Evolutionary conservation across 169 alveolate species (phyloP).

Genomic region (Prorocentrum cordatum): DNA sequence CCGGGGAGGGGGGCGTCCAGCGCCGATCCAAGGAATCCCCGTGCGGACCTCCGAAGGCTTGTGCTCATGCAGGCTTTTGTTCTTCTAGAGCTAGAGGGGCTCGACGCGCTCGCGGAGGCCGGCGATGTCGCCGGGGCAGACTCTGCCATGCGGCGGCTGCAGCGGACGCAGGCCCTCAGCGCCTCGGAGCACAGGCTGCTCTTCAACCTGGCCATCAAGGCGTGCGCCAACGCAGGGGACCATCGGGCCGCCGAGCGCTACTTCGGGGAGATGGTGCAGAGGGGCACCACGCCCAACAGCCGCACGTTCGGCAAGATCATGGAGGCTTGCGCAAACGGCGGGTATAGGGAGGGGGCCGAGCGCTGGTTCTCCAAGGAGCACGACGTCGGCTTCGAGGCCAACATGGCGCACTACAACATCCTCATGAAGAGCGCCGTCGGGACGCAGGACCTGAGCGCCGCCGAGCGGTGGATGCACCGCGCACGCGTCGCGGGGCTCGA

Average conservation of each 20-base stretch:
- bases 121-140: too few relatives aligned
- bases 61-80: too few relatives aligned
- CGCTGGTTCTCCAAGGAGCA: not conserved
- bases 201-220: not conserved
- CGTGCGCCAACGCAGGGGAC: slow-evolving; percentile 39
- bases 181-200: too few relatives aligned
- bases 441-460: not conserved
- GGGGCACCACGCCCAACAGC: not conserved
- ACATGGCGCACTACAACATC: not conserved
- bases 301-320: slow-evolving; percentile 30
- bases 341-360: not conserved
- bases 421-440: not conserved
- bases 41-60: too few relatives aligned
- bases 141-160: too few relatives aligned
- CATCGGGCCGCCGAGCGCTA: not conserved
- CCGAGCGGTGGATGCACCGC: not conserved
- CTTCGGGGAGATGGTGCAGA: slow-evolving; percentile 5
- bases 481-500: not conserved
- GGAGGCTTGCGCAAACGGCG: slow-evolving; percentile 5
- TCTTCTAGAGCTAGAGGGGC: too few relatives aligned
- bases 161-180: too few relatives aligned
- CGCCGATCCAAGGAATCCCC: too few relatives aligned
- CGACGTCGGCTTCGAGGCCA: not conserved
- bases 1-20: too few relatives aligned
- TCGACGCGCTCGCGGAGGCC: too few relatives aligned